Base-by-base conservation (phyloP, 805 yeast species). In the Yarrowia divulgata region DNA sequence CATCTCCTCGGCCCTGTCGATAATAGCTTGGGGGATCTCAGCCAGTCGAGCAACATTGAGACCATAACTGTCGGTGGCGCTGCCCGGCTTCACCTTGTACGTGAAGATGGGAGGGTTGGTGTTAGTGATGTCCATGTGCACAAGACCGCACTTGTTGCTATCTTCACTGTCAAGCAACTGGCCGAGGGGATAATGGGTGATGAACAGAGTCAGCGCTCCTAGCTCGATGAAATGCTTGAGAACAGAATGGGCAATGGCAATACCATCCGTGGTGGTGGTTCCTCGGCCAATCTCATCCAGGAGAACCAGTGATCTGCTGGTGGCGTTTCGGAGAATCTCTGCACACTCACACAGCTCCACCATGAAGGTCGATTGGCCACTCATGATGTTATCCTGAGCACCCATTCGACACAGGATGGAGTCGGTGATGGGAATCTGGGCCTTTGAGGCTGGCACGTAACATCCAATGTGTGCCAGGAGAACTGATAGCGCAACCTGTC, bases 41-140 rank as follows among this genome's bases (percentile, higher is more conserved):
- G 97, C 95, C 69, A 92, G 74, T 70, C 86, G 84, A 0, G 97
- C 97, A 46, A 91, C 97, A 75, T 93, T 91, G 43, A 93, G 80
- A 0, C 97, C 98, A 77, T 89, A 92, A 69, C 93, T 90, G 68
- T 88, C 84, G 50, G 85, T 78, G 46, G 90, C 84, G 3, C 79
- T 78, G 0, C 90, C 91, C 12, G 75, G 73, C 13, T 76, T 82
- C 39, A 87, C 73, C 55, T 81, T 82, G 76, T 87, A 89, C 48
- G 68, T 63, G 46, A 88, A 77, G 71, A 89, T 86, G 1, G 84
- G 77, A 16, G 88, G 81, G 32, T 80, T 80, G 1, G 75, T 73
- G 73, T 79, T 78, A 35, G 79, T 77, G 42, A 77, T 76, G n/a
- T 74, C 75, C 16, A 83, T 73, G 73, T 81, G 90, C 19, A 89